phyloP scores from a whole-genome alignment of 441 rosid species.

The Pelargonium citronellum region DNA sequence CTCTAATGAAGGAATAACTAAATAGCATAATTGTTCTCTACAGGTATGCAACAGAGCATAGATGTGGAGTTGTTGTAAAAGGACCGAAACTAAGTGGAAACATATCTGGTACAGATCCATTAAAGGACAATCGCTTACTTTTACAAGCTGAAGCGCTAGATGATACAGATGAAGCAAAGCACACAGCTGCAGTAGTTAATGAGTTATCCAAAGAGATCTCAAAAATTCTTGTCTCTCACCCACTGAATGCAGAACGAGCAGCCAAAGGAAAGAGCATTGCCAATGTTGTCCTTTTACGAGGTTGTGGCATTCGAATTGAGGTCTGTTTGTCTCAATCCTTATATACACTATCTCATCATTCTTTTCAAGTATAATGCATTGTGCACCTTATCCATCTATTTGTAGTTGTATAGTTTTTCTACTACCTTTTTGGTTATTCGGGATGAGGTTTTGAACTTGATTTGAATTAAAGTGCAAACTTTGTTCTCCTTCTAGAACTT shows the following conservation, averaged over 20 bases:
- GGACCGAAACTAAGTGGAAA: constrained; percentile 86
- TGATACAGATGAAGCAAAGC: constrained; percentile 73
- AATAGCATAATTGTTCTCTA: constrained; percentile 8
- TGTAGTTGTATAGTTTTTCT: too few relatives aligned
- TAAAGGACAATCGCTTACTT: constrained; percentile 79
- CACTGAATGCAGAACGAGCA: constrained; percentile 60
- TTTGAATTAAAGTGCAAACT: too few relatives aligned
- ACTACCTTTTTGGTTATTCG: too few relatives aligned
- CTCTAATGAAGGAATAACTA: not conserved
- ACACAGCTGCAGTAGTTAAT: constrained; percentile 75
- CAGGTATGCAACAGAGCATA: constrained; percentile 93
- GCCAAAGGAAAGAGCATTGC: constrained; percentile 79
- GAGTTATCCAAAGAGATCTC: constrained; percentile 79
- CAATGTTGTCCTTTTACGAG: constrained; percentile 80
- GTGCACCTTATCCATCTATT: too few relatives aligned
- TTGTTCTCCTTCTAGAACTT: too few relatives aligned
- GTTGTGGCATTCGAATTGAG: constrained; percentile 93
- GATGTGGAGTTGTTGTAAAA: constrained; percentile 94
- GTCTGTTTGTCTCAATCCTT: constrained; percentile 30
- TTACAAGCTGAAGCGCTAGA: constrained; percentile 71
- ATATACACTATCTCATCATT: not conserved
- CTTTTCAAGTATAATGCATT: not conserved
- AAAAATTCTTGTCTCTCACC: constrained; percentile 61
- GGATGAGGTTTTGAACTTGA: too few relatives aligned
- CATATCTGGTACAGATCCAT: constrained; percentile 94